Conservation (phyloP, 2,329 filamentous ascomycete genomes). For the Aspergillus intermedius region DNA sequence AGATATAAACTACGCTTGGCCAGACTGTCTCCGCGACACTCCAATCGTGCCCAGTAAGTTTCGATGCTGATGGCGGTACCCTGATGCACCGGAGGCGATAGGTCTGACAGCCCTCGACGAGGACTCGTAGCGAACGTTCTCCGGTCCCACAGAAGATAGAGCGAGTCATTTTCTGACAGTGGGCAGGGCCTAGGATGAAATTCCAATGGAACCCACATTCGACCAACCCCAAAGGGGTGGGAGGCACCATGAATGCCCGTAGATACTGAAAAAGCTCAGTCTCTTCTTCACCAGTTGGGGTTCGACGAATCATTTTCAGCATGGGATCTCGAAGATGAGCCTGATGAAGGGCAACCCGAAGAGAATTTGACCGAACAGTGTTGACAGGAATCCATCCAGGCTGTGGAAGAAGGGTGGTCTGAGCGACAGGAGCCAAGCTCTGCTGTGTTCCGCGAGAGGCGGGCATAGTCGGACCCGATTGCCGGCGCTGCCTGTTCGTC, state of each 20-base stretch:
- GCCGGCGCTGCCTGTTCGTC: not conserved
- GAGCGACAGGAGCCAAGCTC: not conserved
- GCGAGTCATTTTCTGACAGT: conserved; percentile 29
- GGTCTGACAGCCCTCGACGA: conserved; percentile 50
- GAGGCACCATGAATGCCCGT: conserved; percentile 24
- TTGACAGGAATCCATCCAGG: conserved; percentile 25
- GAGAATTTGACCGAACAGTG: conserved; percentile 40
- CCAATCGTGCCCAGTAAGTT: conserved; percentile 52
- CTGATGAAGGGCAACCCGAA: conserved; percentile 51
- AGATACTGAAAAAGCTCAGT: conserved; percentile 33
- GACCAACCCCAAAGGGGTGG: conserved; percentile 21
- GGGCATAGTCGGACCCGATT: not conserved
- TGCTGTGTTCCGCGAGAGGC: not conserved
- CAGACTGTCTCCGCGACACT: conserved; percentile 58
- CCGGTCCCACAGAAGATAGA: conserved; percentile 10
- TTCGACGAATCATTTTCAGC: conserved; percentile 27
- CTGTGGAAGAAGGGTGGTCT: conserved; percentile 31
- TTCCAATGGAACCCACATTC: conserved; percentile 24
- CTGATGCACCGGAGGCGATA: conserved; percentile 65
- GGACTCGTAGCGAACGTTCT: conserved; percentile 23
- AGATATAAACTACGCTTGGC: conserved; percentile 64
- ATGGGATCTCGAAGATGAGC: conserved; percentile 51
- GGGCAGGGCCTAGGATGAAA: conserved; percentile 28
- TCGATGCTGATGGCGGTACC: conserved; percentile 23
- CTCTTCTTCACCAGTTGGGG: conserved; percentile 14